Base-by-base conservation (phyloP, 2,329 filamentous ascomycete species). In the Stachybotrys chartarum region DNA sequence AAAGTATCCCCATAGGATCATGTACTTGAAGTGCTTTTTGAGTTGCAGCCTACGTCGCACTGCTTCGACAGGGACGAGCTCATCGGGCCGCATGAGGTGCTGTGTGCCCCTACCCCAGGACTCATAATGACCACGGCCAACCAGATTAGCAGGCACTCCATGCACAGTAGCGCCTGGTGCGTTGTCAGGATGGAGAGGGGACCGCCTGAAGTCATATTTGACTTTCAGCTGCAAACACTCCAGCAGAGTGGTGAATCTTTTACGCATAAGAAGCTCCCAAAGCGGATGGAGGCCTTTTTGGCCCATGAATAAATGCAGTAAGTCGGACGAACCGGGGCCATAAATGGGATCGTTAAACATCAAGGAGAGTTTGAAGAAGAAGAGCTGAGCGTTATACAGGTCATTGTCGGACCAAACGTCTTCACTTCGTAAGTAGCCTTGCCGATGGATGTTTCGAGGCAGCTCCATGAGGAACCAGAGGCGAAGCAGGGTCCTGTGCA, bases 381-480 rank as follows among this genome's bases (percentile, higher is more conserved):
- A 85, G 57, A 86, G 69, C 49, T 84, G 81, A 3, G 81, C 76
- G 52, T 81, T 76, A 64, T 82, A 80, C 10, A 94, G 68, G 63
- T 90, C 83, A 5, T 66, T 57, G 55, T 86, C 73, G 10, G 77
- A 72, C 78, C 87, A 87, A 51, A 85, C 74, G 0, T 63, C 60
- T 10, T 54, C 53, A 66, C 82, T 82, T 32, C 73, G 74, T 6
- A 90, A 67, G 6, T 86, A 72, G 1, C 72, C 73, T 6, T 77
- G 69, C 1, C 90, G 82, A 14, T 79, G 72, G 0, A 59, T 62
- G 52, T 78, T 86, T 14, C 82, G 83, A 0, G 81, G 72, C 5
- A 86, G 72, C 63, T 91, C 88, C 75, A 91, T 83, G 39, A 89
- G 64, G 53, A 88, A 78, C 90, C 90, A 94, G 17, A 90, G 73